A percentile compares a stretch with the other conserved stretches of the same genome.
Evolutionary conservation across 495 filamentous ascomycete species (phyloP).

Genomic region (Penicillium simplicissimum): DNA sequence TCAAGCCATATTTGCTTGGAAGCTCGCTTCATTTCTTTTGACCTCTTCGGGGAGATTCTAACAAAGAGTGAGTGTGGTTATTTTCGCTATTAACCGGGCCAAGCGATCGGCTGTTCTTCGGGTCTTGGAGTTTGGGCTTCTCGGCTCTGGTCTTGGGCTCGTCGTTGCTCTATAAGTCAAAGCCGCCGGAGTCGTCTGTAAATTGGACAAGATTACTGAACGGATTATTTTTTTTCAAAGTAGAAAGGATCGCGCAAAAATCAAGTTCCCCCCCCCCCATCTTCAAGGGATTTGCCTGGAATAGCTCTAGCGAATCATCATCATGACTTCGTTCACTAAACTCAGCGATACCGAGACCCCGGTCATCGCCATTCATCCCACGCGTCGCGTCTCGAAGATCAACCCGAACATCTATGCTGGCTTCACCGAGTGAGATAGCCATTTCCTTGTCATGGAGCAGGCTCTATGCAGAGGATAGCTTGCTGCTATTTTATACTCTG

Average conservation of each 20-base stretch:
- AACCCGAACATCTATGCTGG: constrained; percentile 74
- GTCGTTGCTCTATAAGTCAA: background rate
- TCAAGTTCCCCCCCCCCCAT: background rate
- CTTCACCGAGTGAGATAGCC: constrained; percentile 63
- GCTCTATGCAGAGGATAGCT: background rate
- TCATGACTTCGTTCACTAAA: constrained; percentile 71
- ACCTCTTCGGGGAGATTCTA: background rate
- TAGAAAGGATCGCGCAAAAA: background rate
- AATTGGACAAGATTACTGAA: background rate
- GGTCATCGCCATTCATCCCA: constrained; percentile 60
- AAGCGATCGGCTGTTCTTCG: constrained; percentile 2
- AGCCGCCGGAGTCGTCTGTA: background rate
- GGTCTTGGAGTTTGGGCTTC: background rate
- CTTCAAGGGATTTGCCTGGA: background rate
- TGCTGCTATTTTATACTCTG: background rate
- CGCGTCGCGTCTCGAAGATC: constrained; percentile 64
- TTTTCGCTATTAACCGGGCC: background rate
- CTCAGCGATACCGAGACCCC: constrained; percentile 57
- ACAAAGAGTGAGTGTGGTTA: background rate
- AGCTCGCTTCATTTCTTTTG: background rate
- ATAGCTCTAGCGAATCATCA: constrained; percentile 5
- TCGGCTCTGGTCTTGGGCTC: background rate
- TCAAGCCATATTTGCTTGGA: background rate
- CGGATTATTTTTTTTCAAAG: background rate
- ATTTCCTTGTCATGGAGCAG: background rate